phyloP scores from a whole-genome alignment of 139 green algal genomes.

The Micractinium sp. region DNA sequence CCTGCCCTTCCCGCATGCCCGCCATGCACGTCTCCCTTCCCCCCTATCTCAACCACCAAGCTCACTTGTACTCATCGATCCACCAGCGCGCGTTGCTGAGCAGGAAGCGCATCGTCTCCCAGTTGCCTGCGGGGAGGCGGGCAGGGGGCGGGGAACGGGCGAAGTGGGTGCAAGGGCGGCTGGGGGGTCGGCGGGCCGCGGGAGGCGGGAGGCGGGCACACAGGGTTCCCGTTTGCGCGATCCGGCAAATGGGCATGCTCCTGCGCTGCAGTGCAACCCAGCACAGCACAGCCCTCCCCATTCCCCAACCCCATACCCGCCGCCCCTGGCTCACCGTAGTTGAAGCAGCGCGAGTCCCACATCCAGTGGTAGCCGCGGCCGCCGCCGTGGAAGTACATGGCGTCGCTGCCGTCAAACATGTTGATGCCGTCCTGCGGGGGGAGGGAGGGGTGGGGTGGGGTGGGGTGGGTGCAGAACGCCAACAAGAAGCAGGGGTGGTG shows the following conservation, averaged over 20 bases:
- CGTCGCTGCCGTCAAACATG: conserved; percentile 97
- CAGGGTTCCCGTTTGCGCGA: too few relatives aligned
- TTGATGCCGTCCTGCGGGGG: conserved; percentile 91
- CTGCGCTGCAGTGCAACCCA: conserved; percentile 38
- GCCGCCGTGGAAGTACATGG: conserved; percentile 92
- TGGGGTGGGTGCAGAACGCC: too few relatives aligned
- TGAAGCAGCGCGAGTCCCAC: conserved; percentile 99
- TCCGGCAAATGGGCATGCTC: too few relatives aligned
- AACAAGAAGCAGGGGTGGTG: background rate
- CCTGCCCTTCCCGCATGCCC: conserved; percentile 81
- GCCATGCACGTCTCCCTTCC: conserved; percentile 50
- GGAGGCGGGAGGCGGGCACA: too few relatives aligned
- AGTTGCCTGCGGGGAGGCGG: conserved; percentile 78
- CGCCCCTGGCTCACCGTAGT: conserved; percentile 82
- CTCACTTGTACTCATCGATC: conserved; percentile 91
- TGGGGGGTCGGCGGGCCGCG: background rate
- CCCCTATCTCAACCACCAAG: conserved; percentile 85
- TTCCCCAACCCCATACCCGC: background rate
- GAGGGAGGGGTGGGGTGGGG: conserved; percentile 23
- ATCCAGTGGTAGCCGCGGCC: conserved; percentile 94
- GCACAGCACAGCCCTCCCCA: too few relatives aligned
- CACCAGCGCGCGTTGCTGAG: conserved; percentile 95
- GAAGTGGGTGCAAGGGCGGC: background rate
- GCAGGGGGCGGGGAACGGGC: background rate
- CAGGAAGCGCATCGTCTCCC: conserved; percentile 89